These are phyloP conservation scores for Ophiostoma montium DNA, from an alignment of 2,329 filamentous ascomycete genomes.

Conservation along the genomic window DNA sequence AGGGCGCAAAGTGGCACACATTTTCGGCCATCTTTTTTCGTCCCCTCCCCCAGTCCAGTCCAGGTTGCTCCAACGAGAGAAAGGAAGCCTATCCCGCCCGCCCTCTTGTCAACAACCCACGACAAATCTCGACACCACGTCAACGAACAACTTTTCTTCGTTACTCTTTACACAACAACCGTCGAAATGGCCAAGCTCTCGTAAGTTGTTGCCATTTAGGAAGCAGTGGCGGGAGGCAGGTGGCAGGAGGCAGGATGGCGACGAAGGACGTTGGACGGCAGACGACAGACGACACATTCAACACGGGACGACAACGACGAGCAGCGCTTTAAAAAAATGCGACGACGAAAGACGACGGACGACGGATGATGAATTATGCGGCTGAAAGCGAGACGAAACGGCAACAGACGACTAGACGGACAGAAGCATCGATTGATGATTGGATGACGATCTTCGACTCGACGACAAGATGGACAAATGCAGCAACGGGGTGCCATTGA, in stretches of 20 bases:
- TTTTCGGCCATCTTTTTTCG: background rate
- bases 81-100: background rate
- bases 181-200: slow-evolving; percentile 46
- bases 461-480: no score
- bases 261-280: background rate
- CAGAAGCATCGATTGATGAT: background rate
- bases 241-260: background rate
- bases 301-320: background rate
- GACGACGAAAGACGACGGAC: background rate
- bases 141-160: background rate
- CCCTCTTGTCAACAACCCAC: background rate
- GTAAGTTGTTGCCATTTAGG: slow-evolving; percentile 35
- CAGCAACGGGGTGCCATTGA: no score
- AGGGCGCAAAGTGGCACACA: slow-evolving; percentile 1
- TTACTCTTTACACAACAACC: slow-evolving; percentile 5
- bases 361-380: background rate
- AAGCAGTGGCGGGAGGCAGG: background rate
- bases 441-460: no score
- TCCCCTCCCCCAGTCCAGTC: background rate
- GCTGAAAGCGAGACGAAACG: no score
- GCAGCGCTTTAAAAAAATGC: no score
- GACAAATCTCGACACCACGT: background rate
- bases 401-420: no score
- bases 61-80: no score
- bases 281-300: background rate